A percentile compares a stretch with the other conserved stretches of the same genome.
phyloP scores from a whole-genome alignment of 306 rosid species.

The Hippophae tibetana region DNA sequence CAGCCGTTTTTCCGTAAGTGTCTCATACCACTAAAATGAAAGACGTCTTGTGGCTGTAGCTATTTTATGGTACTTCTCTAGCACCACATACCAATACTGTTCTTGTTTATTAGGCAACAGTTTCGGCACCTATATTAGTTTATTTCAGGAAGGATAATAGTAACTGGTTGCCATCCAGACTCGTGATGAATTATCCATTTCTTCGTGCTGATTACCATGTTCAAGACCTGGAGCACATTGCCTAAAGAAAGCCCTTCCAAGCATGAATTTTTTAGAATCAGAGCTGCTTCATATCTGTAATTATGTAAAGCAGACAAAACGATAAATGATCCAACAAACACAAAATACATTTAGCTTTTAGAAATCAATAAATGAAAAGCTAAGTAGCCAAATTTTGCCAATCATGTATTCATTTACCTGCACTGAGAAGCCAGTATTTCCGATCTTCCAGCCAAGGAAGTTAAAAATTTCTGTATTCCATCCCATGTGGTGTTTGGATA shows the following conservation, averaged over 20 bases:
- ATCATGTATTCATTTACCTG: slow-evolving; percentile 40
- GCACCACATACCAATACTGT: slow-evolving; percentile 11
- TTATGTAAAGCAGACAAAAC: slow-evolving; percentile 4
- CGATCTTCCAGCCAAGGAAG: slow-evolving; percentile 45
- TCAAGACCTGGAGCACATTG: slow-evolving; percentile 49
- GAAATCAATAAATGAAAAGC: not conserved
- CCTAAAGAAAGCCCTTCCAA: slow-evolving; percentile 53
- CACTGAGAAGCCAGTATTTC: slow-evolving; percentile 47
- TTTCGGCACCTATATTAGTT: slow-evolving; percentile 19
- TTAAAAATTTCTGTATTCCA: slow-evolving; percentile 38
- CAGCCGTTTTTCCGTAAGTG: too few species aligned
- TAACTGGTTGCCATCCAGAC: slow-evolving; percentile 79
- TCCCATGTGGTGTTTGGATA: slow-evolving; percentile 45
- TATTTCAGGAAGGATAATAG: slow-evolving; percentile 33
- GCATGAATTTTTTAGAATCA: slow-evolving; percentile 45
- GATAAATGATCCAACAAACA: too few species aligned
- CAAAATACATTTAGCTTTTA: too few species aligned
- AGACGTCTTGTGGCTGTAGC: slow-evolving; percentile 9
- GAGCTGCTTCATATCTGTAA: slow-evolving; percentile 64
- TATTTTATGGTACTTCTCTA: slow-evolving; percentile 10
- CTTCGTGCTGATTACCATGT: slow-evolving; percentile 39
- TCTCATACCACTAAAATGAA: too few species aligned
- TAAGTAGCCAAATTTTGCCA: not conserved
- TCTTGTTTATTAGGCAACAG: slow-evolving; percentile 19
- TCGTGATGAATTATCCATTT: slow-evolving; percentile 62